These are phyloP conservation scores for Colletotrichum brevisporum DNA, from an alignment of 2,329 filamentous ascomycete species.

Conservation along the genomic window DNA sequence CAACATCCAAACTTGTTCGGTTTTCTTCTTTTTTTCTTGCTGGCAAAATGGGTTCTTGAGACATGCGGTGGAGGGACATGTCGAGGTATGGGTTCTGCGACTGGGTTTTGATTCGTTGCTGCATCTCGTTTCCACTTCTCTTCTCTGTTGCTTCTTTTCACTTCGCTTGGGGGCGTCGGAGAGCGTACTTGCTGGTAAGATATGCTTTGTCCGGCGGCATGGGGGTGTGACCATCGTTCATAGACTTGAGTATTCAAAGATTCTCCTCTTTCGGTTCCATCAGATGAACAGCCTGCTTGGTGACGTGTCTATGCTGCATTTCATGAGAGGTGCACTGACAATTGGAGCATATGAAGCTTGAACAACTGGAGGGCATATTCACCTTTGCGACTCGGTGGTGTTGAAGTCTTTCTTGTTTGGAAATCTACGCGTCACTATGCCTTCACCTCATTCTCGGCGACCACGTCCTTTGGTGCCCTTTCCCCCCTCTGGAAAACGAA, in stretches of 20 bases:
- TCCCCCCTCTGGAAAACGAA: constrained; percentile 73
- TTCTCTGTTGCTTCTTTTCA: constrained; percentile 3
- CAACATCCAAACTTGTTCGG: too few species aligned
- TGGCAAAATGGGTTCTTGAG: too few species aligned
- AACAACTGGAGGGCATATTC: too few species aligned
- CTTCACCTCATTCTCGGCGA: not conserved
- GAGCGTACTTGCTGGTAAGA: constrained; percentile 39
- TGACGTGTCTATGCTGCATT: not conserved
- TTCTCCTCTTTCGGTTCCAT: constrained; percentile 1
- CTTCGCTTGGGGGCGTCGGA: constrained; percentile 28
- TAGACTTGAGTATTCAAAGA: constrained; percentile 22
- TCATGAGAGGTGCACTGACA: not conserved
- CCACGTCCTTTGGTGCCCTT: constrained; percentile 48
- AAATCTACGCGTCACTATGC: not conserved
- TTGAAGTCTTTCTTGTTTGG: too few species aligned
- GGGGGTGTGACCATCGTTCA: constrained; percentile 19
- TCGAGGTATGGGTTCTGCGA: too few species aligned
- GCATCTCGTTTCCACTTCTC: not conserved
- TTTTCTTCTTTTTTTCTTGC: too few species aligned
- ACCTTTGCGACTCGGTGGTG: too few species aligned
- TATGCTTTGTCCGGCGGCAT: constrained; percentile 30
- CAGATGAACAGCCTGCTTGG: not conserved
- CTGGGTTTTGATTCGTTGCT: too few species aligned
- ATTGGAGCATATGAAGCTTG: too few species aligned
- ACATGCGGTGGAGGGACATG: not conserved